phyloP scores from a whole-genome alignment of 176 grass and related monocot species.

The Urochloa ruziziensis region DNA sequence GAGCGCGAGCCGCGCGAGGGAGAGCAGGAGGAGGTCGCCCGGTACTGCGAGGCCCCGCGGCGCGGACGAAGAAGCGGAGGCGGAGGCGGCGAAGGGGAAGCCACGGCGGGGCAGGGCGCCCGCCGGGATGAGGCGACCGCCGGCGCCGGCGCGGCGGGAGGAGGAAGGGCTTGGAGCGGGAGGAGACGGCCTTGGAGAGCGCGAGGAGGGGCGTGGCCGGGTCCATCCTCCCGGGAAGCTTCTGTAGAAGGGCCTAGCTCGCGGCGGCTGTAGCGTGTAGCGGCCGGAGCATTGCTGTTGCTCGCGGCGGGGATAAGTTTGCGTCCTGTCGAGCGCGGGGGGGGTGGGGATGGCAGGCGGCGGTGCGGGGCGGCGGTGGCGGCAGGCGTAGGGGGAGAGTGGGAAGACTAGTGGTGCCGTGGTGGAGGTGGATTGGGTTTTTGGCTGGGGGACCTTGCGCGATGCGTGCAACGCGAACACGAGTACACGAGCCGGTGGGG shows the following conservation, averaged over 20 bases:
- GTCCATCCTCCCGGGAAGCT: slow-evolving; percentile 51
- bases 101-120: background rate
- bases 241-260: background rate
- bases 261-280: background rate
- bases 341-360: background rate
- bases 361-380: background rate
- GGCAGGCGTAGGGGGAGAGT: too few species aligned
- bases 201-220: slow-evolving; percentile 62
- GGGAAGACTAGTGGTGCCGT: background rate
- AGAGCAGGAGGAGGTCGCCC: slow-evolving; percentile 56
- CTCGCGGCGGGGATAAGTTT: background rate
- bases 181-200: slow-evolving; percentile 64
- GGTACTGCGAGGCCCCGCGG: background rate
- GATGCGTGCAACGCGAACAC: background rate
- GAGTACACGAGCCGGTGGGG: too few species aligned
- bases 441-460: background rate
- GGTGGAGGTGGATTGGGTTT: background rate
- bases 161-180: slow-evolving; percentile 46
- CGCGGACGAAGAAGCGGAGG: background rate
- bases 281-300: slow-evolving; percentile 20
- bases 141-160: slow-evolving; percentile 22
- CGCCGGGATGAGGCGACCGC: background rate
- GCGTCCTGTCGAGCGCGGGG: background rate
- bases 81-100: slow-evolving; percentile 22
- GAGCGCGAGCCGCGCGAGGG: slow-evolving; percentile 56